Evolutionary conservation across 2,329 filamentous ascomycete species (phyloP).

Genomic region (Lachnellula suecica): DNA sequence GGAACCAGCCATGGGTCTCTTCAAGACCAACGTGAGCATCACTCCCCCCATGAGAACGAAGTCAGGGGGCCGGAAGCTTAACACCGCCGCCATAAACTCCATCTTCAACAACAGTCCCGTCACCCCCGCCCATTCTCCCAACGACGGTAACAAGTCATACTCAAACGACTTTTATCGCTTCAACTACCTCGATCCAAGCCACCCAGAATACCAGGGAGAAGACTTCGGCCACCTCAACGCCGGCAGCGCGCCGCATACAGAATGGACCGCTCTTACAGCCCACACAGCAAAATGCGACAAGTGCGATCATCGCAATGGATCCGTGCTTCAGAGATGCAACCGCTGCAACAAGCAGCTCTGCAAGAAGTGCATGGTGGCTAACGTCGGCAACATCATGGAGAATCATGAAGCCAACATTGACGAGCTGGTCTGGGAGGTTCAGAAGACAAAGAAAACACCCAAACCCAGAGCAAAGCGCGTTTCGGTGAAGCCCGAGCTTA

Average conservation of each 20-base stretch:
- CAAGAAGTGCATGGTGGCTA: constrained; percentile 3
- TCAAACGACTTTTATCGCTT: not conserved
- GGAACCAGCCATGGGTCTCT: not conserved
- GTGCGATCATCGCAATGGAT: constrained; percentile 4
- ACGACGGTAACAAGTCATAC: not conserved
- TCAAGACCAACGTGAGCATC: not conserved
- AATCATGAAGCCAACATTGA: constrained; percentile 4
- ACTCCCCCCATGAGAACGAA: not conserved
- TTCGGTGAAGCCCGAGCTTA: too few relatives aligned
- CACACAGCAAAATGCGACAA: constrained; percentile 14
- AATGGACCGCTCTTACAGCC: constrained; percentile 2
- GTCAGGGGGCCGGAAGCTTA: not conserved
- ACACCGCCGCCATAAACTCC: not conserved
- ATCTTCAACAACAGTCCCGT: not conserved
- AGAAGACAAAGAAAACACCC: not conserved
- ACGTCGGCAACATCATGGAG: not conserved
- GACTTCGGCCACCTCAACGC: not conserved
- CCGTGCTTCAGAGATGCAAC: constrained; percentile 10
- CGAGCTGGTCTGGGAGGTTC: constrained; percentile 5
- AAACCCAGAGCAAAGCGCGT: not conserved
- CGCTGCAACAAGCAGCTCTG: constrained; percentile 12
- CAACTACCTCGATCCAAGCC: not conserved
- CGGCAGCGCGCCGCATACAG: not conserved
- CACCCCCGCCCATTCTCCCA: not conserved
- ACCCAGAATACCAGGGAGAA: not conserved